Evolutionary conservation across 2,329 filamentous ascomycete genomes (phyloP).

Genomic region (Coleophoma eucalyptorum): DNA sequence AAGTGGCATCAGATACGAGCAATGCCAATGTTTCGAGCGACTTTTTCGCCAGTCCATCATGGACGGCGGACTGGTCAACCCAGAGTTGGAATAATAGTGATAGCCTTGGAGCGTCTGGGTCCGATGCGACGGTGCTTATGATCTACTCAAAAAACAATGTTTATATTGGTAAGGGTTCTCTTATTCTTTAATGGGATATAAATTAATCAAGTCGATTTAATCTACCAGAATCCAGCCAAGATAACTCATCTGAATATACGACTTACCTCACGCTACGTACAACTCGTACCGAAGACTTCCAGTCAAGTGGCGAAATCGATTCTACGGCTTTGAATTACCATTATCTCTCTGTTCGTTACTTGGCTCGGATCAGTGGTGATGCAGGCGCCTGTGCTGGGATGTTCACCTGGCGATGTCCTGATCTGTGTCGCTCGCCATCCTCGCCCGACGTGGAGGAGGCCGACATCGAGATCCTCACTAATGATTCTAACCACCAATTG

Average conservation of each 20-base stretch:
- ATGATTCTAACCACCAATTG: constrained; percentile 1
- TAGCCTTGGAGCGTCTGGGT: background rate
- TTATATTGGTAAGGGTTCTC: constrained; percentile 2
- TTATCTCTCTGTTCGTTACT: constrained; percentile 4
- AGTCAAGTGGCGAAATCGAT: constrained; percentile 6
- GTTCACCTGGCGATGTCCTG: constrained; percentile 5
- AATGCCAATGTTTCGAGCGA: background rate
- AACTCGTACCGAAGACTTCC: constrained; percentile 1
- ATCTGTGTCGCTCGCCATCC: background rate
- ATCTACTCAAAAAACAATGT: constrained; percentile 6
- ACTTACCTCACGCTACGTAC: constrained; percentile 8
- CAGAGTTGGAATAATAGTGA: constrained; percentile 6
- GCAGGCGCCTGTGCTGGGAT: constrained; percentile 6
- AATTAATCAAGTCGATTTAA: background rate
- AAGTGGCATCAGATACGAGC: background rate
- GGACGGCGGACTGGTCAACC: constrained; percentile 2
- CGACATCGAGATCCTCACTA: constrained; percentile 10
- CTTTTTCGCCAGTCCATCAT: background rate
- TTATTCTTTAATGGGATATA: background rate
- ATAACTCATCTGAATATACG: background rate
- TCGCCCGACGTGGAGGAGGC: constrained; percentile 3
- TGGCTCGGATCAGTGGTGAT: constrained; percentile 4
- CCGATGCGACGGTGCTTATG: constrained; percentile 2
- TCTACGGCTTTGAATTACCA: constrained; percentile 1
- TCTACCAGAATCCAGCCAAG: background rate